These are phyloP conservation scores for Annona cherimola DNA, from an alignment of 164 flowering plant species.

Conservation along the genomic window DNA sequence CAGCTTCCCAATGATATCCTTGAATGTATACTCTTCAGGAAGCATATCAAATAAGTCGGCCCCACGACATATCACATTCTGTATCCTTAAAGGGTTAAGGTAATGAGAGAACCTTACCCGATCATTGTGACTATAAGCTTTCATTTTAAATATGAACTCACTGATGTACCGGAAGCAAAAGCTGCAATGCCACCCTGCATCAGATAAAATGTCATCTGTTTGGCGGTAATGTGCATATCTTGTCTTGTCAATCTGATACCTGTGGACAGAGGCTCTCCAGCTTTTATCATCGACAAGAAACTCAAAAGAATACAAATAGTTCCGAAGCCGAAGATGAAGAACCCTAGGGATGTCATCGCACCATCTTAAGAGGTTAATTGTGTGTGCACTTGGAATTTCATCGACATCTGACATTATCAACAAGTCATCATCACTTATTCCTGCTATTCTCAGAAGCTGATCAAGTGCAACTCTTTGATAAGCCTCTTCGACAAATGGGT, in stretches of 20 bases:
- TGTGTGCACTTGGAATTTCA: constrained; percentile 86
- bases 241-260: constrained; percentile 64
- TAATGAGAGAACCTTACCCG: constrained; percentile 71
- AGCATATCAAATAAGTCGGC: constrained; percentile 54
- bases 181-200: constrained; percentile 95
- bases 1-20: constrained; percentile 56
- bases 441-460: constrained; percentile 69
- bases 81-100: constrained; percentile 61
- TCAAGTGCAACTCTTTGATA: constrained; percentile 76
- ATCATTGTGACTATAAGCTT: constrained; percentile 89
- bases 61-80: constrained; percentile 65
- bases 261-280: constrained; percentile 92
- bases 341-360: constrained; percentile 65
- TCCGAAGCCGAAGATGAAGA: constrained; percentile 71
- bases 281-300: constrained; percentile 70
- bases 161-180: constrained; percentile 73
- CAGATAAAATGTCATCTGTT: constrained; percentile 65
- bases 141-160: constrained; percentile 86
- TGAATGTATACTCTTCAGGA: constrained; percentile 57
- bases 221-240: constrained; percentile 82
- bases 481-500: constrained; percentile 87
- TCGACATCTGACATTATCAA: constrained; percentile 95
- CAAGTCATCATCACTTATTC: constrained; percentile 81
- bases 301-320: constrained; percentile 85
- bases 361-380: constrained; percentile 84